Evolutionary conservation across 768 basidiomycete species (phyloP).

Genomic region (Rhizopogon salebrosus): DNA sequence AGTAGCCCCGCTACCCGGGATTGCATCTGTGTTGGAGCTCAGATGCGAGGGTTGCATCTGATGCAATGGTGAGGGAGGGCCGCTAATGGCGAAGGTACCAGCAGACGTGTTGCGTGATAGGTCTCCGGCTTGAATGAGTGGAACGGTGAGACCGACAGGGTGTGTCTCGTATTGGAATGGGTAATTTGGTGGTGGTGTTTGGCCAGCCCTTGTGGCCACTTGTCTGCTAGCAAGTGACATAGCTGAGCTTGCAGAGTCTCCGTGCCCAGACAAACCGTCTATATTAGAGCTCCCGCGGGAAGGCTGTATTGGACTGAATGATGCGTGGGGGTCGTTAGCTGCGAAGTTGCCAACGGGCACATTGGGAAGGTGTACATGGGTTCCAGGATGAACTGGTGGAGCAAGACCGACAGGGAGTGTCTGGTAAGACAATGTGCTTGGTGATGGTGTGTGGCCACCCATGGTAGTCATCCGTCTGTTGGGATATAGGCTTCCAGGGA

Average conservation of each 20-base stretch:
- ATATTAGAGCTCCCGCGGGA: conserved; percentile 15
- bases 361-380: conserved; percentile 12
- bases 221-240: conserved; percentile 20
- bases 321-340: not conserved
- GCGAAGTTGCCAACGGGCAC: not conserved
- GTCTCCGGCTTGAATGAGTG: conserved; percentile 5
- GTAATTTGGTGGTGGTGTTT: conserved; percentile 30
- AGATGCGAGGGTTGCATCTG: conserved; percentile 7
- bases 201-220: not conserved
- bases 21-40: conserved; percentile 14
- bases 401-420: conserved; percentile 32
- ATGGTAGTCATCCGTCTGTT: conserved; percentile 49
- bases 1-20: conserved; percentile 31
- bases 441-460: conserved; percentile 33
- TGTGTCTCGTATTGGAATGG: conserved; percentile 24
- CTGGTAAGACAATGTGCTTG: no score
- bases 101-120: conserved; percentile 1
- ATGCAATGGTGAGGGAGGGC: not conserved
- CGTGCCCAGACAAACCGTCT: conserved; percentile 18
- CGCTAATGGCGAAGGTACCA: not conserved
- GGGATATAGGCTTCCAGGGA: conserved; percentile 25
- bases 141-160: conserved; percentile 8
- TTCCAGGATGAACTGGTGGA: conserved; percentile 25
- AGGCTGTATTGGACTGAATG: conserved; percentile 2
- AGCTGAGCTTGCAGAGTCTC: conserved; percentile 14